Percentiles rank a stretch among this genome's conserved stretches.
phyloP scores from a whole-genome alignment of 345 rosid genomes.

The Linum usitatissimum region DNA sequence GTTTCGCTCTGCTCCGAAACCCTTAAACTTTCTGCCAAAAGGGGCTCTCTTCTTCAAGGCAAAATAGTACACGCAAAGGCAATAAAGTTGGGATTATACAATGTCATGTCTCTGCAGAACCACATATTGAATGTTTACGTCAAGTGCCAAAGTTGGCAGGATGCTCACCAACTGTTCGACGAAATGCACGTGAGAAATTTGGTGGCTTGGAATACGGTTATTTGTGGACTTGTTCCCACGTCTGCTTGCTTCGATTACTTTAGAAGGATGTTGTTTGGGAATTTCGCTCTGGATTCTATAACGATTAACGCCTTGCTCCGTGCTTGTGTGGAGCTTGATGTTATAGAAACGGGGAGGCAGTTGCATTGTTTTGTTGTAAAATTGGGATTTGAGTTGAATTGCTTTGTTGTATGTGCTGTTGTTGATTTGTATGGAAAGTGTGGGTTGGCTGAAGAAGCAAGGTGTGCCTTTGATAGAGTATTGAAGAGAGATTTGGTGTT shows the following conservation, averaged over 20 bases:
- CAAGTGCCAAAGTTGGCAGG: constrained; percentile 20
- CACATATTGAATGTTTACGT: constrained; percentile 38
- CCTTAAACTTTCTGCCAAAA: constrained; percentile 30
- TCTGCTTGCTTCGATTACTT: constrained; percentile 26
- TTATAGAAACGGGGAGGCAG: constrained; percentile 32
- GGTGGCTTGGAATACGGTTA: constrained; percentile 57
- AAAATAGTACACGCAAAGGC: constrained; percentile 30
- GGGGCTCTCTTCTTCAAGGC: constrained; percentile 20
- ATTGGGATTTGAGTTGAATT: constrained; percentile 33
- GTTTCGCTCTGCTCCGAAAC: constrained; percentile 18
- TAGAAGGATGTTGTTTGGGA: constrained; percentile 33
- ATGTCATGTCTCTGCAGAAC: constrained; percentile 34
- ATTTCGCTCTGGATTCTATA: constrained; percentile 35
- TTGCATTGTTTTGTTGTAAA: constrained; percentile 45
- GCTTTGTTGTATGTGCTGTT: constrained; percentile 36
- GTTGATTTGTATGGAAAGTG: constrained; percentile 63
- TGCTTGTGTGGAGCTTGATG: constrained; percentile 27
- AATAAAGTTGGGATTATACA: constrained; percentile 32
- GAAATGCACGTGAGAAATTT: constrained; percentile 53
- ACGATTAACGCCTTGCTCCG: constrained; percentile 45
- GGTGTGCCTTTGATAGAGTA: constrained; percentile 34
- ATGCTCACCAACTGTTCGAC: constrained; percentile 39
- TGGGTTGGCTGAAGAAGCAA: constrained; percentile 36
- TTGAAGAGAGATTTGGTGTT: constrained; percentile 38
- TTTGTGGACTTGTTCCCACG: constrained; percentile 28